phyloP scores from a whole-genome alignment of 108 stramenopile species.

The Discostella stelligeroides region DNA sequence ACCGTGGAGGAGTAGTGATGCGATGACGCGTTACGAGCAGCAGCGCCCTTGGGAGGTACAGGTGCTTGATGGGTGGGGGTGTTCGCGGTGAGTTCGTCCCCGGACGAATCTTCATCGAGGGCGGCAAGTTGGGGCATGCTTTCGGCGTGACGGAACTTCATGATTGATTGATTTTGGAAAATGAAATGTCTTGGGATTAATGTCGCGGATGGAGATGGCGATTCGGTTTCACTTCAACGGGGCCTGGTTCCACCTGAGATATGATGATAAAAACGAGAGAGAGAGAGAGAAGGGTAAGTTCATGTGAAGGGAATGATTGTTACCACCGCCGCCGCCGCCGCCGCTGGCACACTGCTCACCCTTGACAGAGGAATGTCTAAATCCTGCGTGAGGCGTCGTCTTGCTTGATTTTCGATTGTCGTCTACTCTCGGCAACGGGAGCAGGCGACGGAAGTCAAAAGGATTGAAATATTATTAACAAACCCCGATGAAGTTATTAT shows the following conservation, averaged over 20 bases:
- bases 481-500: too few species aligned
- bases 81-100: conserved; percentile 25
- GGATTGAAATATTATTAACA: background rate
- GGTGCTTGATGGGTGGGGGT: background rate
- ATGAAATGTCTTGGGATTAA: background rate
- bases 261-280: conserved; percentile 2
- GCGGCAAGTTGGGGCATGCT: conserved; percentile 32
- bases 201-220: conserved; percentile 7
- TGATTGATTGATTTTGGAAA: too few species aligned
- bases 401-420: conserved; percentile 23
- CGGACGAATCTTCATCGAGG: conserved; percentile 31
- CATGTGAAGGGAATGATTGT: too few species aligned
- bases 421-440: conserved; percentile 18
- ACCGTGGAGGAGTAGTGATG: conserved; percentile 13
- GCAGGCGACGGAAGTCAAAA: conserved; percentile 11
- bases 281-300: background rate
- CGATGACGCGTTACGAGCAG: background rate
- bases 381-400: conserved; percentile 33
- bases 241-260: conserved; percentile 39
- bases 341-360: conserved; percentile 20
- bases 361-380: conserved; percentile 43
- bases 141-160: conserved; percentile 33
- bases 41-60: conserved; percentile 2
- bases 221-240: background rate
- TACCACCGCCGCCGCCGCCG: too few species aligned